Evolutionary conservation across 2,329 filamentous ascomycete genomes (phyloP), one percentile per base, ranked within the genome.

Genomic region (Fusarium dlaminii): DNA sequence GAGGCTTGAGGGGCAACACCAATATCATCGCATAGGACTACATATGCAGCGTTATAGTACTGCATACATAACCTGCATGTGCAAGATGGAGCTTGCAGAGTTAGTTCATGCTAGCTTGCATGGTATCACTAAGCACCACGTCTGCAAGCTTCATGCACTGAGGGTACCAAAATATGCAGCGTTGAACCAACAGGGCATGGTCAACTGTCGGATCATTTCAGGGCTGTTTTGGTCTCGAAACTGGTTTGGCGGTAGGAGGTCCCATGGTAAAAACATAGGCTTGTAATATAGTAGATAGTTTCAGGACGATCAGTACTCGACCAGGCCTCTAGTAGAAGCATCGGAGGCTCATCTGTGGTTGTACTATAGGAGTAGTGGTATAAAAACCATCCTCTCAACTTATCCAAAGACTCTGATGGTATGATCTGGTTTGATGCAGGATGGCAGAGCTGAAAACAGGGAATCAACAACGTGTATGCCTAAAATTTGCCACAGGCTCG

Each of bases 1-100:
- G 55, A 64, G 65, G 60, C 54, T 70, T 68, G 63, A 74, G 63
- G 46, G 66, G 59, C 63, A 66, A 71, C 57, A 65, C 46, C 73
- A 39, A 73, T 72, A 75, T 75, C 71, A 73, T 66, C 57, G 52
- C 60, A 73, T 54, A 71, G 58, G 51, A 66, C 48, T 57, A n/a
- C n/a, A n/a, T n/a, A 40, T 61, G 45, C 63, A 74, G 62, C 62
- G 52, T 66, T 61, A 59, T 66, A 54, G 24, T 54, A 54, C 34
- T 18, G 24, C 34, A 54, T 39, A 39, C 34, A 54, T 29, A 72
- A 42, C 43, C 39, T 72, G 70, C 60, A 73, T 74, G 46, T 65
- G 54, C 48, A 73, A 60, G 29, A 57, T 59, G 55, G 72, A 55
- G 58, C 57, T 57, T 59, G 55, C 54, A 49, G 45, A 61, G 42